phyloP scores from a whole-genome alignment of 306 rosid species.

The Begonia loranthoides region DNA sequence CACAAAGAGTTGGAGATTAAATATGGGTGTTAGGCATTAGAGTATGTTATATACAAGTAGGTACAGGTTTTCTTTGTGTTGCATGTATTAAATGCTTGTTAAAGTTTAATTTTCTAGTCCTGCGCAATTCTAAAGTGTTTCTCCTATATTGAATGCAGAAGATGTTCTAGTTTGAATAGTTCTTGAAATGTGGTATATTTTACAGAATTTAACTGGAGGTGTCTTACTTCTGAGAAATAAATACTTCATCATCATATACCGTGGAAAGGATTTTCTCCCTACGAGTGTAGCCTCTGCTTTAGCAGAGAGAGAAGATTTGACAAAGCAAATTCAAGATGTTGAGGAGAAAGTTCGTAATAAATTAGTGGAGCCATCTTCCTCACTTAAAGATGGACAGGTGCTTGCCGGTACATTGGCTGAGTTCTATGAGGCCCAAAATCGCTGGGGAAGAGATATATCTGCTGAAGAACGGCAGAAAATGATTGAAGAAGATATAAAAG shows the following conservation, averaged over 20 bases:
- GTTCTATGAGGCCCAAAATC: slow-evolving; percentile 68
- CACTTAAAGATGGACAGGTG: slow-evolving; percentile 33
- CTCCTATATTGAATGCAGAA: too few species aligned
- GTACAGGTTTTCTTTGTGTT: too few species aligned
- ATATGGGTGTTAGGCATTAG: too few species aligned
- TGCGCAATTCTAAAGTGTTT: too few species aligned
- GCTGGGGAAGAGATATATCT: slow-evolving; percentile 78
- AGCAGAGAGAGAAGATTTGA: slow-evolving; percentile 65
- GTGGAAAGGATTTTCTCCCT: slow-evolving; percentile 91
- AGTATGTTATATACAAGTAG: too few species aligned
- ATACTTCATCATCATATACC: slow-evolving; percentile 75
- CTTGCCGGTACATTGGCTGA: slow-evolving; percentile 79
- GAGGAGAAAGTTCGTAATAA: slow-evolving; percentile 48
- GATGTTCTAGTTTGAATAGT: too few species aligned
- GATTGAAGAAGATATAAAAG: slow-evolving; percentile 60
- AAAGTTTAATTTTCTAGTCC: too few species aligned
- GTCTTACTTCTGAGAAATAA: slow-evolving; percentile 81
- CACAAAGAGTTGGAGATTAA: too few species aligned
- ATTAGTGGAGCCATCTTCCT: slow-evolving; percentile 25
- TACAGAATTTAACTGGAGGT: slow-evolving; percentile 89
- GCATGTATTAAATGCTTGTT: too few species aligned
- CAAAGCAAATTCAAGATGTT: slow-evolving; percentile 64
- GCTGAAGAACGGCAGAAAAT: slow-evolving; percentile 60
- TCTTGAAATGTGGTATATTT: neutral
- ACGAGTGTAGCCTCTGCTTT: slow-evolving; percentile 60